phyloP scores from a whole-genome alignment of 768 basidiomycete genomes.

The Suillus brevipes region DNA sequence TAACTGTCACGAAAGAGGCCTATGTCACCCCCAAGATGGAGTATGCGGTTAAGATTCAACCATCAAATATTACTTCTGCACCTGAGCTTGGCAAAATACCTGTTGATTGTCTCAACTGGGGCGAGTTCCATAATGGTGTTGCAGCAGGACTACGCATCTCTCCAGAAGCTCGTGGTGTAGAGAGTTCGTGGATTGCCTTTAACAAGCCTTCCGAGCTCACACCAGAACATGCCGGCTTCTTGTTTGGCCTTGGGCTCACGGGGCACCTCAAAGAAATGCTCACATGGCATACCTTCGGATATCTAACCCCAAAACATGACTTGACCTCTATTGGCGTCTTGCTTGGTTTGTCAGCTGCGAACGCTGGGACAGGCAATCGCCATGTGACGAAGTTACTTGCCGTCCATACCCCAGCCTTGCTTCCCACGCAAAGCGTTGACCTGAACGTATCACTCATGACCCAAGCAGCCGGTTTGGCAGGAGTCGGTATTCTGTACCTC shows the following conservation, averaged over 20 bases:
- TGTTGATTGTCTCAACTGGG: conserved; percentile 79
- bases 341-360: conserved; percentile 90
- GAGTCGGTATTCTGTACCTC: conserved; percentile 87
- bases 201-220: conserved; percentile 91
- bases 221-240: conserved; percentile 94
- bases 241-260: conserved; percentile 87
- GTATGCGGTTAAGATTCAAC: conserved; percentile 71
- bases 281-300: conserved; percentile 94
- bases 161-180: conserved; percentile 70
- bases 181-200: conserved; percentile 95
- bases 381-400: conserved; percentile 91
- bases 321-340: conserved; percentile 91
- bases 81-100: conserved; percentile 75
- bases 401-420: conserved; percentile 89
- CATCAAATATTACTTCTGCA: conserved; percentile 60
- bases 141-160: conserved; percentile 87
- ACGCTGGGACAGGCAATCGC: conserved; percentile 79
- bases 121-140: conserved; percentile 98
- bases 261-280: conserved; percentile 89
- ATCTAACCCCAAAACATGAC: conserved; percentile 95
- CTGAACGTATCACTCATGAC: conserved; percentile 89
- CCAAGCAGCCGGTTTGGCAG: conserved; percentile 84
- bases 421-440: conserved; percentile 84
- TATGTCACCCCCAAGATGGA: conserved; percentile 81
- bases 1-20: conserved; percentile 72